Percentiles rank a stretch among this genome's conserved stretches.
Conservation (phyloP, 73 alveolate genomes). For the Diophrys appendiculata region DNA sequence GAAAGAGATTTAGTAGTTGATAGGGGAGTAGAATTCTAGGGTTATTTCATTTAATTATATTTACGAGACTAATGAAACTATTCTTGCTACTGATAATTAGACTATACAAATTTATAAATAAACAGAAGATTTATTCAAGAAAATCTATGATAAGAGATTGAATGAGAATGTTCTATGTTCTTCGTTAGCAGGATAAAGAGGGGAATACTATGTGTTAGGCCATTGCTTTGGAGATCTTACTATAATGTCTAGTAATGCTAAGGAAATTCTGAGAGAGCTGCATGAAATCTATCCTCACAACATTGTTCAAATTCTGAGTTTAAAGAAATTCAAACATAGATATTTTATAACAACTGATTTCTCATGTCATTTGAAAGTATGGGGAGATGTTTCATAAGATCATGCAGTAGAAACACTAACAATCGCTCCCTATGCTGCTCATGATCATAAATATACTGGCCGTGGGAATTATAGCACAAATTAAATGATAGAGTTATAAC, state of each 20-base stretch:
- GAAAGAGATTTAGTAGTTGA: neutral
- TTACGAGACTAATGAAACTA: neutral
- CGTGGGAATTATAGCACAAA: neutral
- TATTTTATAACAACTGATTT: neutral
- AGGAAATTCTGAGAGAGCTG: neutral
- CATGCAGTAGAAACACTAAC: neutral
- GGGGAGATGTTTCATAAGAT: neutral
- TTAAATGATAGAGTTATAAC: neutral
- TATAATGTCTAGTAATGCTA: neutral
- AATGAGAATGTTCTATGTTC: neutral
- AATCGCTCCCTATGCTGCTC: neutral
- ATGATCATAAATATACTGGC: neutral
- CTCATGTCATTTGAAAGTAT: neutral
- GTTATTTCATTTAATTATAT: too few species aligned
- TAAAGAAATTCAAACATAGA: neutral
- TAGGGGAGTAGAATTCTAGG: neutral
- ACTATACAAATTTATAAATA: neutral
- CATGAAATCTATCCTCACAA: neutral
- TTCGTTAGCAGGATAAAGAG: neutral
- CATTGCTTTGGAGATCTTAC: constrained; percentile 1
- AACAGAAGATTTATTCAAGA: neutral
- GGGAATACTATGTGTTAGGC: neutral
- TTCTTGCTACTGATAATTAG: neutral
- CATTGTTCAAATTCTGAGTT: neutral
- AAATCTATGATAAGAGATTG: neutral